Conservation (phyloP, 768 basidiomycete species). For the Cystoderma amianthinum region DNA sequence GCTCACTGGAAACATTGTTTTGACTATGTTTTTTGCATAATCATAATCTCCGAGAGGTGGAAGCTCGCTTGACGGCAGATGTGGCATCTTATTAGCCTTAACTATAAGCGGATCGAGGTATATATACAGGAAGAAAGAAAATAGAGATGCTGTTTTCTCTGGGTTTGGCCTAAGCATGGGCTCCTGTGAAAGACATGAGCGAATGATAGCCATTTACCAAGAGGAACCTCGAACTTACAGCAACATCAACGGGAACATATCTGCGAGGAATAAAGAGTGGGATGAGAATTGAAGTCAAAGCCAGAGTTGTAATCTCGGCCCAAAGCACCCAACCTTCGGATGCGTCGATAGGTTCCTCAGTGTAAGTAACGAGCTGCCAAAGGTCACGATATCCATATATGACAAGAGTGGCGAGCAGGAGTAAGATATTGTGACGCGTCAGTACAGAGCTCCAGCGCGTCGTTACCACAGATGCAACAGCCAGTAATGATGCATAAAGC, state of each 20-base stretch:
- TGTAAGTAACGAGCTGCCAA: conserved; percentile 49
- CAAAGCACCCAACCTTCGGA: conserved; percentile 39
- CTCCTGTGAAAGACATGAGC: conserved; percentile 10
- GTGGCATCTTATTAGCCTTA: conserved; percentile 32
- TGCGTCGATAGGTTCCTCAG: conserved; percentile 34
- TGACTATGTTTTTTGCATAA: conserved; percentile 12
- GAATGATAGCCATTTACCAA: background rate
- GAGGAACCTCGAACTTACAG: conserved; percentile 21
- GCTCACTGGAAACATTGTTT: conserved; percentile 18
- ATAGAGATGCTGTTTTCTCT: conserved; percentile 43
- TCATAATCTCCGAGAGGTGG: conserved; percentile 63
- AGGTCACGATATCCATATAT: conserved; percentile 51
- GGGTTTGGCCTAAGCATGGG: conserved; percentile 24
- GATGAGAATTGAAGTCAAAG: conserved; percentile 32
- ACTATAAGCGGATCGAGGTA: conserved; percentile 49
- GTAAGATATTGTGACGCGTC: conserved; percentile 3
- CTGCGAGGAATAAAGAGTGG: conserved; percentile 45
- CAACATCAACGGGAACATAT: conserved; percentile 48
- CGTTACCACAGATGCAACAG: conserved; percentile 25
- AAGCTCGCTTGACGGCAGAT: conserved; percentile 42
- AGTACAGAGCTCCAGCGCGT: conserved; percentile 18
- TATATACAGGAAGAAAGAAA: conserved; percentile 36
- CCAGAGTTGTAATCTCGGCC: conserved; percentile 37
- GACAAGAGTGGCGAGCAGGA: conserved; percentile 22
- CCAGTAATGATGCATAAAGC: conserved; percentile 34